A percentile compares a stretch with the other conserved stretches of the same genome.
Conservation (phyloP, 2,329 filamentous ascomycete genomes). For the Elsinoe arachidis region DNA sequence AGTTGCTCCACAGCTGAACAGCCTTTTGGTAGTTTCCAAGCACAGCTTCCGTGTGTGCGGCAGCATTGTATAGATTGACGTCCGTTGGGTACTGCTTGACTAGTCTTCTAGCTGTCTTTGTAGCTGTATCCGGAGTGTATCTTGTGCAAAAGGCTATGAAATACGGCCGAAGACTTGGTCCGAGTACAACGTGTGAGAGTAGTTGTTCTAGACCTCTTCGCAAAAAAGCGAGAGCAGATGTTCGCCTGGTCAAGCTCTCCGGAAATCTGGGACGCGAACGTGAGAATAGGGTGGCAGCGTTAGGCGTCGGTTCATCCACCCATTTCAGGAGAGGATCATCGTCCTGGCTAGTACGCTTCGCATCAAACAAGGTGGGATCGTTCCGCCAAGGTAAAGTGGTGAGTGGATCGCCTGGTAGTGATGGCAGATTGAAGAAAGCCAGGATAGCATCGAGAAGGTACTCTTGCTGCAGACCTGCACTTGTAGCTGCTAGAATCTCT, state of each 20-base stretch:
- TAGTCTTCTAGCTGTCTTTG: constrained; percentile 63
- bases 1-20: constrained; percentile 57
- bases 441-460: constrained; percentile 59
- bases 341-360: too few species aligned
- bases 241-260: constrained; percentile 27
- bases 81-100: constrained; percentile 60
- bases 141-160: constrained; percentile 54
- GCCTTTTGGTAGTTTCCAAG: constrained; percentile 51
- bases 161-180: not conserved
- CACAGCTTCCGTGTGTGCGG: constrained; percentile 61
- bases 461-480: constrained; percentile 30
- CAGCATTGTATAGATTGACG: constrained; percentile 66
- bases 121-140: constrained; percentile 45
- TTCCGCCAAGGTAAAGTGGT: not conserved
- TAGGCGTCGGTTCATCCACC: not conserved
- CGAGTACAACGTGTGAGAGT: constrained; percentile 50
- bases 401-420: constrained; percentile 26
- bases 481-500: constrained; percentile 46
- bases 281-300: constrained; percentile 14
- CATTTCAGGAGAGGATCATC: too few species aligned
- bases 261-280: not conserved
- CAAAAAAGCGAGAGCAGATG: constrained; percentile 49
- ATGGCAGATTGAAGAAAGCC: constrained; percentile 41
- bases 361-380: constrained; percentile 6
- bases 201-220: constrained; percentile 43